Percentiles rank a stretch among this genome's conserved stretches.
These are phyloP conservation scores for Madurella mycetomatis DNA, from an alignment of 2,329 filamentous ascomycete genomes.

Conservation along the genomic window DNA sequence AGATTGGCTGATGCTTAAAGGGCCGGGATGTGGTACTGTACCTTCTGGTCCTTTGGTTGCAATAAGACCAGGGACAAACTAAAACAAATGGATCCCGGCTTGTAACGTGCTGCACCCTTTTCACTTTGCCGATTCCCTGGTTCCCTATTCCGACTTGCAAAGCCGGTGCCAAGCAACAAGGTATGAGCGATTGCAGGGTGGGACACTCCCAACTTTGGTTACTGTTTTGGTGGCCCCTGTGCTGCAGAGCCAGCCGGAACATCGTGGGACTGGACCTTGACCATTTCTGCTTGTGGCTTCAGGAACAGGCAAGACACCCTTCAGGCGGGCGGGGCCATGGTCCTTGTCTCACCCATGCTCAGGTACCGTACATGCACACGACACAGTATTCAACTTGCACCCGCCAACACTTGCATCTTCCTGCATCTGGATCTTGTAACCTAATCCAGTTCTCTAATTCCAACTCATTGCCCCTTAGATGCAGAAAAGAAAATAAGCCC, in stretches of 20 bases:
- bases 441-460: too few species aligned
- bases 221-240: background rate
- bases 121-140: constrained; percentile 5
- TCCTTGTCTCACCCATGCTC: too few species aligned
- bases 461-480: too few species aligned
- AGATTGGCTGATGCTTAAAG: constrained; percentile 22
- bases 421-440: too few species aligned
- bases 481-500: too few species aligned
- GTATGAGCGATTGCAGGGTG: background rate
- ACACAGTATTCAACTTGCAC: too few species aligned
- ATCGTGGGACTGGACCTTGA: too few species aligned
- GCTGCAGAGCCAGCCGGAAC: background rate
- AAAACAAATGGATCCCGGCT: constrained; percentile 9
- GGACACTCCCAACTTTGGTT: background rate
- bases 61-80: constrained; percentile 17
- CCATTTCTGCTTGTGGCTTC: too few species aligned
- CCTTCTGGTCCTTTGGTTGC: constrained; percentile 1
- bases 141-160: background rate
- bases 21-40: constrained; percentile 7
- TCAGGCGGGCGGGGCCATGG: too few species aligned
- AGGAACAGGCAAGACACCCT: too few species aligned
- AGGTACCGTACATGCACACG: too few species aligned
- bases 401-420: too few species aligned
- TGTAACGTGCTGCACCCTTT: constrained; percentile 8
- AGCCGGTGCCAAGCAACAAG: constrained; percentile 3